These are phyloP conservation scores for Clonostachys chloroleuca DNA, from an alignment of 2,329 filamentous ascomycete genomes.

Conservation along the genomic window DNA sequence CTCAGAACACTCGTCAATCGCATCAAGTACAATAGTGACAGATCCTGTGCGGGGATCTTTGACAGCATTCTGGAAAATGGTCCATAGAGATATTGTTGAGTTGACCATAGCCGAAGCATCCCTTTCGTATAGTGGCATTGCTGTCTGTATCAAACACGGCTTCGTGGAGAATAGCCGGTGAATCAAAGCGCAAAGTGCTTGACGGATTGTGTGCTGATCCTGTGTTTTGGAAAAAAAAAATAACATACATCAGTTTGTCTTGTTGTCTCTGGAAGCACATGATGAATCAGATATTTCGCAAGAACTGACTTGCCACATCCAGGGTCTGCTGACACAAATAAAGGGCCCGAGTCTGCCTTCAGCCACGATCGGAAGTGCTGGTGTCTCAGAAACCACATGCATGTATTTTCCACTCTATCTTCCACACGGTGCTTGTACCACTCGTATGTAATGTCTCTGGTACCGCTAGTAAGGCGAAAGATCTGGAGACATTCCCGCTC, in stretches of 20 bases:
- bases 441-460: slow-evolving; percentile 13
- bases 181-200: slow-evolving; percentile 31
- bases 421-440: slow-evolving; percentile 9
- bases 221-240: slow-evolving; percentile 37
- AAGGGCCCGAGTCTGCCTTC: slow-evolving; percentile 12
- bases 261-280: slow-evolving; percentile 8
- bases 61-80: slow-evolving; percentile 17
- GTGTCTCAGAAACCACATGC: slow-evolving; percentile 24
- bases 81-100: slow-evolving; percentile 19
- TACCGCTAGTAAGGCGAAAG: slow-evolving; percentile 4
- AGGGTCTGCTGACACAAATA: slow-evolving; percentile 29
- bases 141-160: slow-evolving; percentile 22
- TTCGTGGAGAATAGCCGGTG: slow-evolving; percentile 28
- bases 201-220: slow-evolving; percentile 22
- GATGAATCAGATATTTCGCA: slow-evolving; percentile 23
- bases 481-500: slow-evolving; percentile 5
- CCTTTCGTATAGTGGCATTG: slow-evolving; percentile 12
- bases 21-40: slow-evolving; percentile 29
- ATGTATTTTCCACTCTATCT: slow-evolving; percentile 8
- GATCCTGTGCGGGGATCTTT: slow-evolving; percentile 15
- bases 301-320: slow-evolving; percentile 32
- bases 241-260: slow-evolving; percentile 23
- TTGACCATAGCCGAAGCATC: slow-evolving; percentile 17
- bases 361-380: slow-evolving; percentile 19
- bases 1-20: slow-evolving; percentile 29